Percentiles rank a stretch among this genome's conserved stretches.
Evolutionary conservation across 2,329 filamentous ascomycete genomes (phyloP).

Genomic region (Aureobasidium sp.): DNA sequence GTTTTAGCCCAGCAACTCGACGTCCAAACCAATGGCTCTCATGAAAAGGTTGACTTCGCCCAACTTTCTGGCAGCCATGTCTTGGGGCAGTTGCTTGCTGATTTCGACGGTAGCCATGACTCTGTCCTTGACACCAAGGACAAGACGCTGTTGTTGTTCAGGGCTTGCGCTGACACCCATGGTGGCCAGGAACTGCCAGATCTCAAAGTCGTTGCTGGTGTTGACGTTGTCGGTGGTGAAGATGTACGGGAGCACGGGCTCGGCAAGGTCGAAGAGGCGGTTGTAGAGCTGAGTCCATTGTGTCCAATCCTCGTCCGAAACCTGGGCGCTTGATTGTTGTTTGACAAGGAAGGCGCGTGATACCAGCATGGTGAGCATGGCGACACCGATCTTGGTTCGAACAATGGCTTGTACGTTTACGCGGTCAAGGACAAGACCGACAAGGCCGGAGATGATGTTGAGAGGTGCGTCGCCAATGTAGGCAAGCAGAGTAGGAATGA

Average conservation of each 20-base stretch:
- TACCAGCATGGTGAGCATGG: slow-evolving; percentile 85
- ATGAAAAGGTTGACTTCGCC: slow-evolving; percentile 97
- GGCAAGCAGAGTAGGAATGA: slow-evolving; percentile 82
- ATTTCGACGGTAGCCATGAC: slow-evolving; percentile 91
- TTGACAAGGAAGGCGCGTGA: slow-evolving; percentile 91
- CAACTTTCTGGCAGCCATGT: slow-evolving; percentile 74
- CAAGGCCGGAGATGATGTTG: slow-evolving; percentile 79
- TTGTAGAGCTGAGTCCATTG: slow-evolving; percentile 81
- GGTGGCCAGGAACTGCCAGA: slow-evolving; percentile 95
- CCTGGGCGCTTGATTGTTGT: slow-evolving; percentile 59
- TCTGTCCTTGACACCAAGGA: slow-evolving; percentile 92
- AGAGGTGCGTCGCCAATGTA: slow-evolving; percentile 88
- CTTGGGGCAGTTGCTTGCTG: slow-evolving; percentile 78
- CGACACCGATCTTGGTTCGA: slow-evolving; percentile 78
- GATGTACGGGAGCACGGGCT: slow-evolving; percentile 72
- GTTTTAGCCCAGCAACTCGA: slow-evolving; percentile 59
- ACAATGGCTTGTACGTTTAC: slow-evolving; percentile 78
- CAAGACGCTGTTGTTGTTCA: slow-evolving; percentile 89
- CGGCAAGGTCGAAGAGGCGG: slow-evolving; percentile 75
- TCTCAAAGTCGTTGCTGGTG: slow-evolving; percentile 71
- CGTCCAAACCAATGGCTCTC: slow-evolving; percentile 96
- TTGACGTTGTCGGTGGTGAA: slow-evolving; percentile 90
- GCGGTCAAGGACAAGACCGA: slow-evolving; percentile 73
- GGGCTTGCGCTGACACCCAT: slow-evolving; percentile 89
- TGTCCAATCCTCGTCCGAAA: slow-evolving; percentile 64